phyloP scores from a whole-genome alignment of 2,329 filamentous ascomycete species.

The Pestalotiopsis sp. region DNA sequence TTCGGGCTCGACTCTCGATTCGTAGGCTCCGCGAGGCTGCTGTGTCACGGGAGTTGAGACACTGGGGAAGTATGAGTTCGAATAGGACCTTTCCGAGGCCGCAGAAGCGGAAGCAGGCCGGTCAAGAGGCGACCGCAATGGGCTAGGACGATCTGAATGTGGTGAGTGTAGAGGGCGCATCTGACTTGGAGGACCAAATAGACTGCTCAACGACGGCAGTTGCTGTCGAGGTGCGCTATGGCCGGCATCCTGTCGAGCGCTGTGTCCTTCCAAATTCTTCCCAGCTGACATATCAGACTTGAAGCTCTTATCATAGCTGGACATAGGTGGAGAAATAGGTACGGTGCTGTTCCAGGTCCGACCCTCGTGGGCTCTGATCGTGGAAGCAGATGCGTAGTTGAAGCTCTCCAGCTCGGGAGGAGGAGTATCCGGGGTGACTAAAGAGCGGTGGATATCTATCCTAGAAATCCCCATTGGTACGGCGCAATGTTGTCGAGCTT shows the following conservation, averaged over 20 bases:
- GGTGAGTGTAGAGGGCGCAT: slow-evolving; percentile 46
- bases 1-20: slow-evolving; percentile 44
- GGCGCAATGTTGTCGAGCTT: slow-evolving; percentile 20
- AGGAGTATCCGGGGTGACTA: slow-evolving; percentile 50
- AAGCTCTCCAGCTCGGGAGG: slow-evolving; percentile 56
- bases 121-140: slow-evolving; percentile 48
- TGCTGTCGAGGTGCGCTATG: slow-evolving; percentile 41
- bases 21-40: slow-evolving; percentile 47
- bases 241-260: slow-evolving; percentile 33
- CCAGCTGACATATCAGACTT: slow-evolving; percentile 44
- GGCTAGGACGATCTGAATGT: slow-evolving; percentile 43
- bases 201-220: slow-evolving; percentile 56
- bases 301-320: slow-evolving; percentile 53
- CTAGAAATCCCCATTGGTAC: slow-evolving; percentile 56
- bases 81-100: slow-evolving; percentile 37
- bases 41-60: slow-evolving; percentile 33
- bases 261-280: slow-evolving; percentile 38
- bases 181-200: slow-evolving; percentile 51
- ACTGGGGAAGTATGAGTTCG: slow-evolving; percentile 50
- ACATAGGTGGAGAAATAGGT: slow-evolving; percentile 56
- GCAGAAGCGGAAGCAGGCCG: slow-evolving; percentile 40
- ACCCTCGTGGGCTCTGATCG: slow-evolving; percentile 46
- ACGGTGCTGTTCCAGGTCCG: slow-evolving; percentile 43
- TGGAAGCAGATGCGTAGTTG: slow-evolving; percentile 44
- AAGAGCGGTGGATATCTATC: slow-evolving; percentile 50